Conservation (phyloP, 805 yeast genomes). For the Candida michaelii region DNA sequence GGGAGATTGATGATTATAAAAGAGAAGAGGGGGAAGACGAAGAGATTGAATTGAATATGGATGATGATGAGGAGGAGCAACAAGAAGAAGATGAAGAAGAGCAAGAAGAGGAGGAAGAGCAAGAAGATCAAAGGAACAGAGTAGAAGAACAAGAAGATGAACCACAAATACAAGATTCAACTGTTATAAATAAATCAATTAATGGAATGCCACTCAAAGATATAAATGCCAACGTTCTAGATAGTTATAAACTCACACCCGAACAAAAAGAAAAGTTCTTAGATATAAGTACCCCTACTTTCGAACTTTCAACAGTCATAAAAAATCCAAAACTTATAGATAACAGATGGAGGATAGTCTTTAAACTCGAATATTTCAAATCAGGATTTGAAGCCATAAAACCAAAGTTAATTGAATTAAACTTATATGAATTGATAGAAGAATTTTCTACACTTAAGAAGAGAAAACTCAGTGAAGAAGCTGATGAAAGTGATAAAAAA, state of each 20-base stretch:
- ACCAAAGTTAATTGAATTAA: conserved; percentile 44
- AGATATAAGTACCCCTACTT: not conserved
- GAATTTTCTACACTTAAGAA: conserved; percentile 37
- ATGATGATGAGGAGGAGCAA: conserved; percentile 28
- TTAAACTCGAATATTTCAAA: conserved; percentile 42
- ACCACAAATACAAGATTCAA: not conserved
- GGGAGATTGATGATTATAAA: conserved; percentile 51
- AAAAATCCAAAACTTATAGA: conserved; percentile 6
- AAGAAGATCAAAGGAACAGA: not conserved
- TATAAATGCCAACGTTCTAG: conserved; percentile 4
- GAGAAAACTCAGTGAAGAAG: conserved; percentile 19
- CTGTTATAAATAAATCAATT: not conserved
- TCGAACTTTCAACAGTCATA: not conserved
- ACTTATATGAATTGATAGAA: conserved; percentile 33
- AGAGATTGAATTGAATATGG: conserved; percentile 42
- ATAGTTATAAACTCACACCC: not conserved
- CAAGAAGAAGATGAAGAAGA: conserved; percentile 28
- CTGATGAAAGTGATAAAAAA: conserved; percentile 10
- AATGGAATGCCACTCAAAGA: conserved; percentile 7
- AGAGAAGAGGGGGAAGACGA: conserved; percentile 18
- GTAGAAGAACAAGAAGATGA: not conserved
- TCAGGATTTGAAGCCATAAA: conserved; percentile 23
- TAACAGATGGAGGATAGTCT: conserved; percentile 40
- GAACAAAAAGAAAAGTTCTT: not conserved
- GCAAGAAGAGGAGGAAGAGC: conserved; percentile 10